A percentile compares a stretch with the other conserved stretches of the same genome.
Evolutionary conservation across 192 early-diverging fungal species (phyloP).

Genomic region (Coemansia sp.): DNA sequence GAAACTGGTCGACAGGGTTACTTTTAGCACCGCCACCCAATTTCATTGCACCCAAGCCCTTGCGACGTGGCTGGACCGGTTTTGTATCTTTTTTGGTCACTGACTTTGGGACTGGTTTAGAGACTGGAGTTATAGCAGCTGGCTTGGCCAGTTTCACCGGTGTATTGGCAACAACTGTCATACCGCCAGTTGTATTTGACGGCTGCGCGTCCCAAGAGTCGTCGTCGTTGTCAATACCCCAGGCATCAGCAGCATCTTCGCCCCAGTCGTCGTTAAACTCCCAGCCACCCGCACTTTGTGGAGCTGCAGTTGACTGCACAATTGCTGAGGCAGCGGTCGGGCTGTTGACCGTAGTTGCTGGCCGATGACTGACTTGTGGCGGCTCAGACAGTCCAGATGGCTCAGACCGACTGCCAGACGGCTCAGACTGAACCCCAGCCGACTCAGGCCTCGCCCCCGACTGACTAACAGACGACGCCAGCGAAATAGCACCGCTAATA

Average conservation of each 20-base stretch:
- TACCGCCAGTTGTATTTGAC: slow-evolving; percentile 1
- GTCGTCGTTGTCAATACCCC: slow-evolving; percentile 12
- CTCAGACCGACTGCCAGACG: no score
- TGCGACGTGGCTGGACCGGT: slow-evolving; percentile 21
- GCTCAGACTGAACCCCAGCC: no score
- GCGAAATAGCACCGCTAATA: slow-evolving; percentile 39
- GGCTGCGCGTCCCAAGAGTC: slow-evolving; percentile 21
- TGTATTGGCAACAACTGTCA: slow-evolving; percentile 1
- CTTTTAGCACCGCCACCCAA: slow-evolving; percentile 42
- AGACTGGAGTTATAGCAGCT: not conserved
- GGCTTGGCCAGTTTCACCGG: slow-evolving; percentile 19
- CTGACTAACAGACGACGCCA: slow-evolving; percentile 24
- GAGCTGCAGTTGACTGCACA: not conserved
- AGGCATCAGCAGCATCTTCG: slow-evolving; percentile 10
- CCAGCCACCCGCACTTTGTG: slow-evolving; percentile 15
- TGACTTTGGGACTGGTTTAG: not conserved
- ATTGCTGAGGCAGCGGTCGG: not conserved
- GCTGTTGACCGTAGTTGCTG: not conserved
- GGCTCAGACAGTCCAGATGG: not conserved
- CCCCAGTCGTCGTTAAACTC: slow-evolving; percentile 37
- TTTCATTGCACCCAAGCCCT: slow-evolving; percentile 50
- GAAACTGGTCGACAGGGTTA: not conserved
- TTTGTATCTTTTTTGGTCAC: not conserved
- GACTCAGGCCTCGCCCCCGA: no score
- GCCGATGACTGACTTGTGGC: not conserved